Evolutionary conservation across 2,329 filamentous ascomycete species (phyloP).

Genomic region (Phyllosticta capitalensis): DNA sequence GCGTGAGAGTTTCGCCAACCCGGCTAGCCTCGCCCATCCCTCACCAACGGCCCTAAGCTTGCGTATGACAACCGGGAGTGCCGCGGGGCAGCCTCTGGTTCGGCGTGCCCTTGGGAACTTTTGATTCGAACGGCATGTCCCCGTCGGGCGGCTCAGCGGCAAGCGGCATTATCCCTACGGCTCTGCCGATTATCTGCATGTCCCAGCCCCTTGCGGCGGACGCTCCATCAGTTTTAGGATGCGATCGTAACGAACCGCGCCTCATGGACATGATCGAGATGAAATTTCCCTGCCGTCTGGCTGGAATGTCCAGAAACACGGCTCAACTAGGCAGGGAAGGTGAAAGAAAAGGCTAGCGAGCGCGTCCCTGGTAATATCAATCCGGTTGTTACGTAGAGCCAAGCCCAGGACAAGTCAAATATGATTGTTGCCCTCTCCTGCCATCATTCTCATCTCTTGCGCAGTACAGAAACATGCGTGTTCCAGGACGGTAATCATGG

Average conservation of each 20-base stretch:
- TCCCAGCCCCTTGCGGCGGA: neutral
- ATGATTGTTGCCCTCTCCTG: neutral
- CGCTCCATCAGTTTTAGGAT: constrained; percentile 3
- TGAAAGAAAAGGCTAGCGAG: neutral
- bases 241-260: constrained; percentile 8
- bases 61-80: neutral
- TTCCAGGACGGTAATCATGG: neutral
- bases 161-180: neutral
- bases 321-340: neutral
- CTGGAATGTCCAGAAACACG: neutral
- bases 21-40: constrained; percentile 5
- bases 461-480: neutral
- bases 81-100: neutral
- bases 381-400: neutral
- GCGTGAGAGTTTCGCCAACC: constrained; percentile 6
- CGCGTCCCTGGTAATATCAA: neutral
- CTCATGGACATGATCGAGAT: constrained; percentile 4
- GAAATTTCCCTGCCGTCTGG: neutral
- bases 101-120: neutral
- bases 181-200: neutral
- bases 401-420: neutral
- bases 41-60: constrained; percentile 1
- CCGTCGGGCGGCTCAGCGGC: neutral
- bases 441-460: neutral
- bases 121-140: neutral